Conservation (phyloP, 345 rosid species). For the Lepidium africanum region DNA sequence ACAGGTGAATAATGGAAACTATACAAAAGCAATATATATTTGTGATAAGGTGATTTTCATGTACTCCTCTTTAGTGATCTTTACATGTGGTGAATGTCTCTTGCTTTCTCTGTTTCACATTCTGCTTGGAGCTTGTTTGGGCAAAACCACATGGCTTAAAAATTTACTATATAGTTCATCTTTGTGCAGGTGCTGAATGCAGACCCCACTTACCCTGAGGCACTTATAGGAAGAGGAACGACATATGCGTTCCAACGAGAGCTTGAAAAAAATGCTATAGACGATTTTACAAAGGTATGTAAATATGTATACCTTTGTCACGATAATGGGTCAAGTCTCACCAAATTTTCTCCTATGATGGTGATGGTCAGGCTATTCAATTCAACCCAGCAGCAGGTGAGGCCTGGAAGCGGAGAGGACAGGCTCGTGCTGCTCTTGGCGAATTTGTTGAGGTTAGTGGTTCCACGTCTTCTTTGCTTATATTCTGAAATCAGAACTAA, state of each 20-base stretch:
- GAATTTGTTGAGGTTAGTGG: constrained; percentile 65
- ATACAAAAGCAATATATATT: constrained; percentile 69
- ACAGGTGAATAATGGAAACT: constrained; percentile 98
- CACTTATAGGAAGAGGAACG: constrained; percentile 94
- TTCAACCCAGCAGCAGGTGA: constrained; percentile 87
- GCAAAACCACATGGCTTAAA: not conserved
- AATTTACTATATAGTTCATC: not conserved
- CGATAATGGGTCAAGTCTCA: constrained; percentile 4
- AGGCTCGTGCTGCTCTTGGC: constrained; percentile 95
- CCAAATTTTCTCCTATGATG: not conserved
- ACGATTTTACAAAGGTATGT: constrained; percentile 83
- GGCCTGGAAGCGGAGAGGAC: constrained; percentile 99
- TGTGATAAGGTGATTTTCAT: constrained; percentile 67
- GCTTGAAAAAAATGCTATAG: constrained; percentile 75
- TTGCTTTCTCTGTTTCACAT: not conserved
- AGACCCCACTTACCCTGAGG: constrained; percentile 88
- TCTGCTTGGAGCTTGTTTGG: not conserved
- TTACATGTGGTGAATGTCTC: not conserved
- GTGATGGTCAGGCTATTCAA: constrained; percentile 71
- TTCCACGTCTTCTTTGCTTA: not conserved
- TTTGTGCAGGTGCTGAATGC: constrained; percentile 64
- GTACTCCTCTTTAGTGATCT: constrained; percentile 8
- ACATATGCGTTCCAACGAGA: constrained; percentile 91
- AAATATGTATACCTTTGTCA: not conserved
- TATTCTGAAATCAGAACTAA: not conserved